Evolutionary conservation across 352 stramenopile species (phyloP), one percentile per base, ranked within the genome.

Genomic region (Globisporangium carolinianum): DNA sequence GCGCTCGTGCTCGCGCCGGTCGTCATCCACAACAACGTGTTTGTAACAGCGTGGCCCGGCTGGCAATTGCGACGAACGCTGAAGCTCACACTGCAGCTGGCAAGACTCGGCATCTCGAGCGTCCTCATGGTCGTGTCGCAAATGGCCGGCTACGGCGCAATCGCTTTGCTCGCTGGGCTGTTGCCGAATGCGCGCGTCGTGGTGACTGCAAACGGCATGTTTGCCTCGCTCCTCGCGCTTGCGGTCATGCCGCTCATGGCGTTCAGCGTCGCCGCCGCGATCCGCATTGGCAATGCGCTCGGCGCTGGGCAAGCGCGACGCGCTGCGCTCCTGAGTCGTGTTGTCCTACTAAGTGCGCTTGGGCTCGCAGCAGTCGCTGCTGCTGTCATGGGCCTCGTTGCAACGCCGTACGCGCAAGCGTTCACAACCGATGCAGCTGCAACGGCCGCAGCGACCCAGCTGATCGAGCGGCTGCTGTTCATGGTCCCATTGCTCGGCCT

Each of bases 181-280:
- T 39, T 76, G n/a, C 68, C 71, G 38, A 71, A 78, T 50, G 59
- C 66, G 8, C 61, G 59, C 43, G 51, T 66, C 46, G 58, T 63
- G 45, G 75, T 78, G 62, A 57, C 62, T 4, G 68, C 70, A 7
- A 72, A 74, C 47, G 61, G 65, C 51, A 75, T 72, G 58, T 70
- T 72, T 52, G 60, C 62, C 39, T 65, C 61, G 17, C 53, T 72
- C 12, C 55, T 69, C 46, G 61, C 61, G 3, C 65, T 77, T 12
- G 62, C 57, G 17, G 62, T 70, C 53, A 64, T 74, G 66, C 60
- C 69, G 43, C 58, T 75, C 24, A 47, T 67, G 5, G 61, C 53
- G n/a, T 53, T 77, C 8, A 61, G 57, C 38, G 61, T 72, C 47
- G 67, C 64, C 14, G 66, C 64, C 6, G 68, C 70, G 47, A 67